A percentile compares a stretch with the other conserved stretches of the same genome.
Evolutionary conservation across 805 yeast species (phyloP).

Genomic region (Candida sphagnicola): DNA sequence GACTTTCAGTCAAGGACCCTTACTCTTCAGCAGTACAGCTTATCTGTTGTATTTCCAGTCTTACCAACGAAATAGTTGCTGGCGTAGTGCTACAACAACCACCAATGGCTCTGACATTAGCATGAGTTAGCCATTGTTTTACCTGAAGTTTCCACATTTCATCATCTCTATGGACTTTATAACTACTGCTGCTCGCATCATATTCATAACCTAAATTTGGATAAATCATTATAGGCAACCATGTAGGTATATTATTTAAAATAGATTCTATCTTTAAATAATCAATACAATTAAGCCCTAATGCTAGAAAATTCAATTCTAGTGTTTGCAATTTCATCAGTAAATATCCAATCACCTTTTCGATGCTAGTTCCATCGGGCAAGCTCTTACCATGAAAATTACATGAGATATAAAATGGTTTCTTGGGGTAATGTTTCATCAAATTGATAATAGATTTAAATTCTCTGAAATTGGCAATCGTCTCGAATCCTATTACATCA

Average conservation of each 20-base stretch:
- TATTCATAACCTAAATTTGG: slow-evolving; percentile 77
- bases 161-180: slow-evolving; percentile 12
- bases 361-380: slow-evolving; percentile 30
- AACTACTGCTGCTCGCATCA: slow-evolving; percentile 41
- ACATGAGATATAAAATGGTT: slow-evolving; percentile 46
- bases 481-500: slow-evolving; percentile 65
- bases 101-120: slow-evolving; percentile 52
- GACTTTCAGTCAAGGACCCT: no score
- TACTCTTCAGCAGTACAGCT: no score
- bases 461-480: slow-evolving; percentile 64
- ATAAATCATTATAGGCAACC: slow-evolving; percentile 49
- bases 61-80: slow-evolving; percentile 17
- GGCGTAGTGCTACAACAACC: slow-evolving; percentile 78
- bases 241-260: slow-evolving; percentile 19
- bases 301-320: slow-evolving; percentile 33
- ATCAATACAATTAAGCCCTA: slow-evolving; percentile 71
- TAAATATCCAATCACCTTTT: slow-evolving; percentile 16
- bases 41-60: neutral
- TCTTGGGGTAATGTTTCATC: slow-evolving; percentile 19
- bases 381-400: slow-evolving; percentile 19
- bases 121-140: slow-evolving; percentile 34
- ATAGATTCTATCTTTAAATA: slow-evolving; percentile 38
- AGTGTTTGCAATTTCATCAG: slow-evolving; percentile 5
- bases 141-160: slow-evolving; percentile 36
- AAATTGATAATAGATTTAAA: slow-evolving; percentile 43